Conservation (phyloP, 768 basidiomycete genomes). For the Strobilomyces confusus region DNA sequence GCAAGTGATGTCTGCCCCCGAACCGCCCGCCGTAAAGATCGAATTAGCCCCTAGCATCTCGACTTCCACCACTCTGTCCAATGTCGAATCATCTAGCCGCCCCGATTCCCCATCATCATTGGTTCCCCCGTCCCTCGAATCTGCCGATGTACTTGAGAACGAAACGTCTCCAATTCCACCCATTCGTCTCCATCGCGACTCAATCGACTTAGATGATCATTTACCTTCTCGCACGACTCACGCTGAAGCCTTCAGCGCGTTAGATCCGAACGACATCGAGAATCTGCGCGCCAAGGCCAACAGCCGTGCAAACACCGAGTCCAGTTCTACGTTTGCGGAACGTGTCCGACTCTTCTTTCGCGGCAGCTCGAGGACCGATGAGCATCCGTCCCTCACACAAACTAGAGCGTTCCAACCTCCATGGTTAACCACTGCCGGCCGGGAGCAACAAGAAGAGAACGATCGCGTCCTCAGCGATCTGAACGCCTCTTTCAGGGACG, state of each 20-base stretch:
- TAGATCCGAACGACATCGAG: slow-evolving; percentile 53
- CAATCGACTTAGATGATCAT: slow-evolving; percentile 24
- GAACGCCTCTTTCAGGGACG: slow-evolving; percentile 74
- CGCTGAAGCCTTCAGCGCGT: slow-evolving; percentile 56
- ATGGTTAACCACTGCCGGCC: slow-evolving; percentile 65
- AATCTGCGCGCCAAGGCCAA: slow-evolving; percentile 34
- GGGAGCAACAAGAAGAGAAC: slow-evolving; percentile 63
- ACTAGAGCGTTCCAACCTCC: slow-evolving; percentile 40
- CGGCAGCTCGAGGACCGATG: slow-evolving; percentile 19
- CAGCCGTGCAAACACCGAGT: slow-evolving; percentile 21
- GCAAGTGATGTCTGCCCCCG: slow-evolving; percentile 9
- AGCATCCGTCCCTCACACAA: slow-evolving; percentile 20
- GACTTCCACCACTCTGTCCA: slow-evolving; percentile 11
- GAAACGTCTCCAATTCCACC: slow-evolving; percentile 12
- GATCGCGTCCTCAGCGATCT: slow-evolving; percentile 66
- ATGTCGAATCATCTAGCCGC: slow-evolving; percentile 11
- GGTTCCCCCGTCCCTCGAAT: slow-evolving; percentile 9
- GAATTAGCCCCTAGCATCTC: slow-evolving; percentile 17
- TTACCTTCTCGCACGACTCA: slow-evolving; percentile 52
- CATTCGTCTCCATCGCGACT: slow-evolving; percentile 13
- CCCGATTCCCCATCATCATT: slow-evolving; percentile 21
- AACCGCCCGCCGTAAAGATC: slow-evolving; percentile 8
- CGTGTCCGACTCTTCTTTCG: slow-evolving; percentile 25
- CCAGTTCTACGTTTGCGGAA: slow-evolving; percentile 15
- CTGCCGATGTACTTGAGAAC: slow-evolving; percentile 2